Percentiles rank a stretch among this genome's conserved stretches.
Conservation (phyloP, 768 basidiomycete genomes). For the Suillus fuscotomentosus region DNA sequence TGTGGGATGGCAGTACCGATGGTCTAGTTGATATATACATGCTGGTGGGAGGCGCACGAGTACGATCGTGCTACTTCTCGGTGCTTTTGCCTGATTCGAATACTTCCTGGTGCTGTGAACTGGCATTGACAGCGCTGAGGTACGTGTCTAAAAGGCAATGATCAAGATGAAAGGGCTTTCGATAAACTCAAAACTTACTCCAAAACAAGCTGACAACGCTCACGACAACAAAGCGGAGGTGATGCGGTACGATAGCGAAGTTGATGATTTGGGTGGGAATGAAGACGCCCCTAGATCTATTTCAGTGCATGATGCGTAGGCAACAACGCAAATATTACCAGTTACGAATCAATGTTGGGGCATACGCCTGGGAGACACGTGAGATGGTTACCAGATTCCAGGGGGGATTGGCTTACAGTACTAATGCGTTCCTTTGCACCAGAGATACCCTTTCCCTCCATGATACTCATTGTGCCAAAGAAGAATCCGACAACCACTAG, state of each 20-base stretch:
- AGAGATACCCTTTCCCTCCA: constrained; percentile 68
- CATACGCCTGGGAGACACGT: constrained; percentile 52
- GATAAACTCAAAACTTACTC: constrained; percentile 52
- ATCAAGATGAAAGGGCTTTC: not conserved
- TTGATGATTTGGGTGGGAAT: constrained; percentile 79
- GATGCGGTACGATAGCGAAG: constrained; percentile 73
- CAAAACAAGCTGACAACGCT: constrained; percentile 79
- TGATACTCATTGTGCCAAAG: constrained; percentile 73
- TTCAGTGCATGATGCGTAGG: not conserved
- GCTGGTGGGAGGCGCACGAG: not conserved
- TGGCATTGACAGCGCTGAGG: constrained; percentile 56
- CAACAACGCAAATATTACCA: constrained; percentile 44
- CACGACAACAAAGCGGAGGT: constrained; percentile 72
- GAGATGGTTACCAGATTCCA: not conserved
- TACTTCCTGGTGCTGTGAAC: constrained; percentile 5
- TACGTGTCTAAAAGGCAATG: constrained; percentile 50
- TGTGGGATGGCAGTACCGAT: not conserved
- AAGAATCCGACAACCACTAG: constrained; percentile 49
- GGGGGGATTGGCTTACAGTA: constrained; percentile 22
- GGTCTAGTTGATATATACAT: not conserved
- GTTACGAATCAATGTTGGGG: constrained; percentile 71
- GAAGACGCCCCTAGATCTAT: constrained; percentile 57
- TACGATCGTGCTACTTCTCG: constrained; percentile 3
- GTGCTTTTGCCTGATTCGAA: not conserved
- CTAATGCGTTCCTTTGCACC: constrained; percentile 49